Base-by-base conservation (phyloP, 768 basidiomycete species). In the Rhodotorula babjevae region DNA sequence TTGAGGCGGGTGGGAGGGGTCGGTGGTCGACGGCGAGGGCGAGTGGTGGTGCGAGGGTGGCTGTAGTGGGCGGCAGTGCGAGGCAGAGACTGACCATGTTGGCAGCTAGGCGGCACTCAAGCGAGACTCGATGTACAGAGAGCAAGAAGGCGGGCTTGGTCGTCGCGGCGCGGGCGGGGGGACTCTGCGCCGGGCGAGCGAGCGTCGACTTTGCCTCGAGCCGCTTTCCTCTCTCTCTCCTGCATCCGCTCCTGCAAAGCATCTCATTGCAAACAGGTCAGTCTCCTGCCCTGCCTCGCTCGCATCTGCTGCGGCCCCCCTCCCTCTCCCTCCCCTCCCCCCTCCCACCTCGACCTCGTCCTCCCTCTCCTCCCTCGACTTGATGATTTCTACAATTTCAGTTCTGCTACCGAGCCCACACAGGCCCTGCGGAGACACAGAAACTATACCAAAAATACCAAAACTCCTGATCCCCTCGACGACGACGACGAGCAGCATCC, bases 381-480 rank as follows among this genome's bases (percentile, higher is more conserved):
- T 63, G 67, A 68, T 68, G 67, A 68, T 42, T 68, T 68, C 67
- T 68, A 63, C 61, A 68, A 68, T 68, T 64, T 65, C 64, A 65
- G 67, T 68, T 68, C 67, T 70, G 69, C 69, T 70, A 33, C 69
- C 33, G 49, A 70, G 14, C 42, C 58, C 19, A 33, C 65, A 65
- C 56, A 59, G 49, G 27, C 50, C 25, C 3, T 3, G n/a, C 65
- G 69, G 16, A 21, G 59, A 70, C 4, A 61, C 53, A 70, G 33
- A 64, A 31, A 21, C 50, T 36, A 70, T 70, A 70, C 69, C 69
- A 70, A 70, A 64, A 63, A 64, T 33, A 57, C 47, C 47, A 49
- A 49, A 47, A 29, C 50, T 29, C 61, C 69, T 70, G 69, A 70
- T 52, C 53, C 50, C 16, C 23, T 23, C 15, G 4, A 19, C 16